Percentiles rank a stretch among this genome's conserved stretches.
phyloP scores from a whole-genome alignment of 805 yeast species.

The Candida methanosorbosa region DNA sequence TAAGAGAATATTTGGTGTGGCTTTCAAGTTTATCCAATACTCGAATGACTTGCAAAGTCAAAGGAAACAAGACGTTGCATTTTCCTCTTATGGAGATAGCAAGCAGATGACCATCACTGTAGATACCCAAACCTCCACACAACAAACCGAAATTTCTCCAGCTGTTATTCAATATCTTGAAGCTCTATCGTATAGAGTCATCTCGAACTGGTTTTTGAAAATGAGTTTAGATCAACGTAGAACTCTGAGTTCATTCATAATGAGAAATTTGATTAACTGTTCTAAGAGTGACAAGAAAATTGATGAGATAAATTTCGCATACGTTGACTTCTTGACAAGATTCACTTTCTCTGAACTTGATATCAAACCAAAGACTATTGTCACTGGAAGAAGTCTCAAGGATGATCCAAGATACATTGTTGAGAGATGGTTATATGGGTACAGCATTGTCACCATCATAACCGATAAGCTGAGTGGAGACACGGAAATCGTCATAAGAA shows the following conservation, averaged over 20 bases:
- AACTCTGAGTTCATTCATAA: constrained; percentile 52
- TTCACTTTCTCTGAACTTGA: constrained; percentile 60
- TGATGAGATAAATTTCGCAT: constrained; percentile 52
- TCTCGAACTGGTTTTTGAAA: constrained; percentile 64
- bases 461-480: constrained; percentile 45
- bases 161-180: constrained; percentile 52
- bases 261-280: constrained; percentile 40
- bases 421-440: constrained; percentile 54
- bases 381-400: constrained; percentile 6
- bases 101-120: constrained; percentile 24
- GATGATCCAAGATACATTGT: constrained; percentile 13
- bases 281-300: constrained; percentile 16
- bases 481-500: constrained; percentile 41
- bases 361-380: constrained; percentile 29
- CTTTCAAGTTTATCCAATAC: constrained; percentile 70
- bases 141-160: constrained; percentile 31
- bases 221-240: constrained; percentile 51
- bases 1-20: constrained; percentile 74
- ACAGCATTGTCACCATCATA: constrained; percentile 45
- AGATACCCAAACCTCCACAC: constrained; percentile 49
- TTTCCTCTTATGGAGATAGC: constrained; percentile 13
- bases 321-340: constrained; percentile 58
- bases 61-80: constrained; percentile 13
- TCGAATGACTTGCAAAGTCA: constrained; percentile 36
- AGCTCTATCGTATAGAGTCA: constrained; percentile 57